These are phyloP conservation scores for Tagetes patula DNA, from an alignment of 129 eudicot species.

Conservation along the genomic window DNA sequence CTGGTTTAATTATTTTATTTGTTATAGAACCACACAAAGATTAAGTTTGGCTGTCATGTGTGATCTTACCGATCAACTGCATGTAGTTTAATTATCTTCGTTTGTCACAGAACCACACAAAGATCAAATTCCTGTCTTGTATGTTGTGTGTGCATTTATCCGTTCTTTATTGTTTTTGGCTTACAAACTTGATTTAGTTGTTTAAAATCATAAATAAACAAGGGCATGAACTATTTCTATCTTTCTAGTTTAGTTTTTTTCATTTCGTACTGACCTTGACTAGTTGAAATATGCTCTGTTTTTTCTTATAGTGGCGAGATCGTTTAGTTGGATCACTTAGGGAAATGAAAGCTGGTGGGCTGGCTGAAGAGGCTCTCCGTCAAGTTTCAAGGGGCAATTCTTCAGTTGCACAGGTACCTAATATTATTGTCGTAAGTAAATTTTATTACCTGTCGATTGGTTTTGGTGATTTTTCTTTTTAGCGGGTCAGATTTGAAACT, in stretches of 20 bases:
- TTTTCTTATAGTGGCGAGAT: conserved; percentile 72
- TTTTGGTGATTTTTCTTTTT: not conserved
- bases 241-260: conserved; percentile 13
- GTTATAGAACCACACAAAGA: not conserved
- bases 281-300: conserved; percentile 6
- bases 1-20: not conserved
- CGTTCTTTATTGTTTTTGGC: conserved; percentile 1
- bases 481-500: not conserved
- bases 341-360: conserved; percentile 63
- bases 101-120: not conserved
- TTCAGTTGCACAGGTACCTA: conserved; percentile 38
- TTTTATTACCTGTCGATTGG: conserved; percentile 5
- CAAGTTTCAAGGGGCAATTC: conserved; percentile 40
- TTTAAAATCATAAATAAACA: conserved; percentile 20
- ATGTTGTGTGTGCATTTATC: conserved; percentile 4
- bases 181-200: conserved; percentile 15
- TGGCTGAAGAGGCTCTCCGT: conserved; percentile 49
- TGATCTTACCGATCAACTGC: not conserved
- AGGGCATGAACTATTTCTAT: not conserved
- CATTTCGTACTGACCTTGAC: not conserved
- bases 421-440: not conserved
- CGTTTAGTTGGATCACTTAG: conserved; percentile 79
- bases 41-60: conserved; percentile 4
- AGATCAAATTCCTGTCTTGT: conserved; percentile 4
- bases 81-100: not conserved